Conservation (phyloP, 2,329 filamentous ascomycete species). For the Geosmithia putterillii region DNA sequence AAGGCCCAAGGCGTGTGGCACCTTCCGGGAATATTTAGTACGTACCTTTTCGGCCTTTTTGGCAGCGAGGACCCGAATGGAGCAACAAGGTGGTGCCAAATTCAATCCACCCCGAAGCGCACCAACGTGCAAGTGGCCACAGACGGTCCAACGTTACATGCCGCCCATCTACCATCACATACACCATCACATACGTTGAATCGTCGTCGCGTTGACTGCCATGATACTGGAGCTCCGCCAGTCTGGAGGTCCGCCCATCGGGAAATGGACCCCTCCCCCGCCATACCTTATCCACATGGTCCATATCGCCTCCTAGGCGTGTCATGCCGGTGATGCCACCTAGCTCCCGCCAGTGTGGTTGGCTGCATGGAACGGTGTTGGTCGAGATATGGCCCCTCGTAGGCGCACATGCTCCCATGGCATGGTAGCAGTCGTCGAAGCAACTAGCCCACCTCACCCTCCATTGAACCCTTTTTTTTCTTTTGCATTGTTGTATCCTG, state of each 20-base stretch:
- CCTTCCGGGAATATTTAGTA: no score
- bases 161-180: neutral
- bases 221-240: no score
- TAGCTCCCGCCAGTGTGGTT: no score
- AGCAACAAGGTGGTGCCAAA: neutral
- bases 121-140: neutral
- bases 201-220: no score
- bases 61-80: no score
- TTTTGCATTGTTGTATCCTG: slow-evolving; percentile 5
- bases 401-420: neutral
- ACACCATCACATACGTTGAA: no score
- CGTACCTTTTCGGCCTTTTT: no score
- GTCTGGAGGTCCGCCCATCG: neutral
- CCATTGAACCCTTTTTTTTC: neutral
- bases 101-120: neutral
- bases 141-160: neutral
- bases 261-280: neutral
- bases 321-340: no score
- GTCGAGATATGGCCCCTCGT: neutral
- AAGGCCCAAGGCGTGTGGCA: no score
- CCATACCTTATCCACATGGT: neutral
- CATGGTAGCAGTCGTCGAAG: neutral
- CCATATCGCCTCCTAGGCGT: neutral
- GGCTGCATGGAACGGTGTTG: no score
- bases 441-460: neutral